Conservation (phyloP, 805 yeast genomes). For the Saccharomycopsis sp. region DNA sequence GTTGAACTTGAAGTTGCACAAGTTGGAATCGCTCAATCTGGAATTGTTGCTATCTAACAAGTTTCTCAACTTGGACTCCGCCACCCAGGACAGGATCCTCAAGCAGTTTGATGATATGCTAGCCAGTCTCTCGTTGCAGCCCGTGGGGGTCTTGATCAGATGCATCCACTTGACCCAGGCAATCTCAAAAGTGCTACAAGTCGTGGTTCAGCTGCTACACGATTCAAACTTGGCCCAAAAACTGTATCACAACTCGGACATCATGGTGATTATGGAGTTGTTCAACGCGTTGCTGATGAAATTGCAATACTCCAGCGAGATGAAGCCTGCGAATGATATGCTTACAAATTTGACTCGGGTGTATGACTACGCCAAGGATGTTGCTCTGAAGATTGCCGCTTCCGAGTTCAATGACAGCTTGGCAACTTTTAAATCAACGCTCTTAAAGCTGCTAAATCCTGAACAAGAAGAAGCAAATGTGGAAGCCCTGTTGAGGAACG, state of each 20-base stretch:
- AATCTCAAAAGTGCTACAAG: background rate
- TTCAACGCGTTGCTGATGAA: too few species aligned
- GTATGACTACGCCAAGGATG: background rate
- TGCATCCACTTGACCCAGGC: background rate
- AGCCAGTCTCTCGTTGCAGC: background rate
- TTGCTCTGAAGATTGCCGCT: background rate
- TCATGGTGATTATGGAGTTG: too few species aligned
- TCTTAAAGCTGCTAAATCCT: too few species aligned
- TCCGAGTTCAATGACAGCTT: conserved; percentile 1
- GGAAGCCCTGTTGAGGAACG: too few species aligned
- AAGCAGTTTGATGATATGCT: background rate
- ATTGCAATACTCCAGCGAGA: too few species aligned
- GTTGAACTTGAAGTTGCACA: conserved; percentile 1
- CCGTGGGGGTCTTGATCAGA: background rate
- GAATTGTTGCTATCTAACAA: background rate
- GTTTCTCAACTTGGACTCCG: background rate
- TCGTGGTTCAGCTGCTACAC: background rate
- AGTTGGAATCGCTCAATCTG: background rate
- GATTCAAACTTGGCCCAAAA: background rate
- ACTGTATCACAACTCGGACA: too few species aligned
- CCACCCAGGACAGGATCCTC: background rate
- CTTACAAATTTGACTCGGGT: background rate
- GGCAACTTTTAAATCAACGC: too few species aligned
- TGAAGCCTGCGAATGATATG: too few species aligned
- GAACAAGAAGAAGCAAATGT: too few species aligned